Evolutionary conservation across 495 filamentous ascomycete species (phyloP).

Genomic region (Penicillium cinerascens): DNA sequence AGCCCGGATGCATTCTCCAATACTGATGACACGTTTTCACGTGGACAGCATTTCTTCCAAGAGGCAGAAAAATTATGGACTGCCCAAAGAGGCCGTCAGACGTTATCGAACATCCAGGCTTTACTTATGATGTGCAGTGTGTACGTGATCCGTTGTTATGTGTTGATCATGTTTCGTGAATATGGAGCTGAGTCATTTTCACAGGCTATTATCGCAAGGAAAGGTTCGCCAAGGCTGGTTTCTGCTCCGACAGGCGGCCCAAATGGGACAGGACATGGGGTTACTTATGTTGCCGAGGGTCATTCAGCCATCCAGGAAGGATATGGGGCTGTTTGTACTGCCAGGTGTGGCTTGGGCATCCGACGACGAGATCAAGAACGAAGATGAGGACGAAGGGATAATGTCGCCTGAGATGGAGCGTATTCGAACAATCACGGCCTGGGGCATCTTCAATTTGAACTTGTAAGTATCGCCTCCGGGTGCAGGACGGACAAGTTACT

Average conservation of each 20-base stretch:
- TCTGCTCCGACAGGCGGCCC: conserved; percentile 33
- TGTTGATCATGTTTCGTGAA: not conserved
- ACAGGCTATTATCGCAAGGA: conserved; percentile 33
- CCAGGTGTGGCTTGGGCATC: not conserved
- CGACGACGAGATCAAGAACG: not conserved
- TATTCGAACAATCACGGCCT: conserved; percentile 28
- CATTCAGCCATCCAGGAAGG: conserved; percentile 4
- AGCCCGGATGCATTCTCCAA: conserved; percentile 44
- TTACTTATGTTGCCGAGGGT: conserved; percentile 21
- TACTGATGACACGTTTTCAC: conserved; percentile 23
- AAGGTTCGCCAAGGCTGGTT: conserved; percentile 31
- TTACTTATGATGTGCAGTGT: conserved; percentile 34
- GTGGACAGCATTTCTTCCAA: conserved; percentile 29
- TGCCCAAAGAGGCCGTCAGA: conserved; percentile 31
- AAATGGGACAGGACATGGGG: conserved; percentile 33
- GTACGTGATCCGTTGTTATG: conserved; percentile 24
- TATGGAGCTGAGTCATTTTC: conserved; percentile 10
- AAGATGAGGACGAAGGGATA: not conserved
- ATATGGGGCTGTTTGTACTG: not conserved
- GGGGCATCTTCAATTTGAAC: conserved; percentile 36
- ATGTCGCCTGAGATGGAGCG: conserved; percentile 20
- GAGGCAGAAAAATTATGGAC: conserved; percentile 37
- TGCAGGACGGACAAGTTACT: not conserved
- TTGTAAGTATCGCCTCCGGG: conserved; percentile 14
- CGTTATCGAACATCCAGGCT: conserved; percentile 36